These are phyloP conservation scores for Ganoderma multipileum DNA, from an alignment of 1,284 basidiomycete species.

Conservation along the genomic window DNA sequence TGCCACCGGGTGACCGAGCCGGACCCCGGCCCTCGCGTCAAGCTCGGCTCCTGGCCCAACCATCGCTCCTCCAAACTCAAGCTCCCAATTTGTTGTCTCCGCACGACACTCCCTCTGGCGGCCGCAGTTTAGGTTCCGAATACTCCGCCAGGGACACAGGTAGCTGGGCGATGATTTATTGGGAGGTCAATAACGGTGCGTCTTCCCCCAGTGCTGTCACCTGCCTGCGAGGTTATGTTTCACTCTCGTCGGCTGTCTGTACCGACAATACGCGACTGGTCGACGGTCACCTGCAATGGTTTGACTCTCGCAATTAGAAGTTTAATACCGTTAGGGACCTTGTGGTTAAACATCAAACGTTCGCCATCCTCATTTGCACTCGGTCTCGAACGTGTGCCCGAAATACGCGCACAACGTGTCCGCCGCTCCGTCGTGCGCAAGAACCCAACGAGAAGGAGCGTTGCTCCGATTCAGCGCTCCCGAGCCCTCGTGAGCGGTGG, in stretches of 20 bases:
- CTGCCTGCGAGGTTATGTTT: constrained; percentile 10
- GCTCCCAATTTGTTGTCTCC: background rate
- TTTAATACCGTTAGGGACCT: constrained; percentile 5
- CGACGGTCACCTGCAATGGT: constrained; percentile 15
- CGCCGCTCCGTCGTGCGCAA: background rate
- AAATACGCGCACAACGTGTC: constrained; percentile 10
- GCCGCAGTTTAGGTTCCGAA: background rate
- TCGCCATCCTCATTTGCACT: background rate
- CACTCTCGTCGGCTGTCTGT: constrained; percentile 11
- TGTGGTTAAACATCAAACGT: constrained; percentile 6
- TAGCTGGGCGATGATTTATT: background rate
- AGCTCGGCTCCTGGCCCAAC: background rate
- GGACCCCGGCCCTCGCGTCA: background rate
- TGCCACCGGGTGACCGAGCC: background rate
- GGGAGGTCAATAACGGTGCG: constrained; percentile 14
- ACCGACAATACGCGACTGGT: constrained; percentile 18
- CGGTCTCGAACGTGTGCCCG: constrained; percentile 15
- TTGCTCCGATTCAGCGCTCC: background rate
- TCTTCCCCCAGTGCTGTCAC: constrained; percentile 13
- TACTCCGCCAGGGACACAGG: background rate
- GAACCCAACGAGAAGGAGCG: background rate
- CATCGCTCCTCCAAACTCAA: background rate
- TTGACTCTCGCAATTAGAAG: background rate
- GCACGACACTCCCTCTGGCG: background rate
- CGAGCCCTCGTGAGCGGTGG: background rate